These are phyloP conservation scores for Fonsecaea pedrosoi DNA, from an alignment of 2,329 filamentous ascomycete genomes.

Conservation along the genomic window DNA sequence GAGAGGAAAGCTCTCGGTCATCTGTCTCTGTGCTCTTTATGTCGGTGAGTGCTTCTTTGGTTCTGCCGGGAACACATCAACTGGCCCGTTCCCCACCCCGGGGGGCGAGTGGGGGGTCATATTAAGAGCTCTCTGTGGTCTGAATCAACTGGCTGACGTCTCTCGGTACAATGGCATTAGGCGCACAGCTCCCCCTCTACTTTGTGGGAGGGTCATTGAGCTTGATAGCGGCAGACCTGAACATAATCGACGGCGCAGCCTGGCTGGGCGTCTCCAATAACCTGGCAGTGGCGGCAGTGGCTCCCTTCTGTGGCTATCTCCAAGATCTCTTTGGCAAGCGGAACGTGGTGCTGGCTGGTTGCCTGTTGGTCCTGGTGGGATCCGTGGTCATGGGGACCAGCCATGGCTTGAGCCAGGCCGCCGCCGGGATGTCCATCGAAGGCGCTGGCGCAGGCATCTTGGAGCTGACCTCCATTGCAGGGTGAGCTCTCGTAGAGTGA, in stretches of 20 bases:
- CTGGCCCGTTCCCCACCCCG: no score
- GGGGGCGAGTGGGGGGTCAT: no score
- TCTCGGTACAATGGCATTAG: conserved; percentile 34
- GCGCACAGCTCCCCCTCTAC: conserved; percentile 35
- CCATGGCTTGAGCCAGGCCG: conserved; percentile 24
- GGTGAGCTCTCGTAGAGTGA: conserved; percentile 14
- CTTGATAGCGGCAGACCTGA: conserved; percentile 27
- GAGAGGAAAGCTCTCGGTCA: no score
- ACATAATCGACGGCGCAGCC: conserved; percentile 3
- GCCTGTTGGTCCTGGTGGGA: conserved; percentile 21
- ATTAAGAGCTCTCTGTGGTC: no score
- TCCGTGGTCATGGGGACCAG: conserved; percentile 29
- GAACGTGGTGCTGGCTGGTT: conserved; percentile 26
- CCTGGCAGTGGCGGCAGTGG: conserved; percentile 28
- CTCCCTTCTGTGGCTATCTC: conserved; percentile 33
- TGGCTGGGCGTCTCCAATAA: conserved; percentile 31
- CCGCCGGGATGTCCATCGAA: conserved; percentile 28
- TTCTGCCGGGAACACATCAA: no score
- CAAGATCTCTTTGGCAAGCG: conserved; percentile 33
- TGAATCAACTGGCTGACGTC: no score
- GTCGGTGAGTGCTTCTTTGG: no score
- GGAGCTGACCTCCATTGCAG: conserved; percentile 34
- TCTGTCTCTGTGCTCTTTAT: no score
- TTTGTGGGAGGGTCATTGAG: conserved; percentile 48
- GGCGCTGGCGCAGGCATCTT: conserved; percentile 30